These are phyloP conservation scores for Heliamphora exappendiculata DNA, from an alignment of 148 eudicot genomes.

Conservation along the genomic window DNA sequence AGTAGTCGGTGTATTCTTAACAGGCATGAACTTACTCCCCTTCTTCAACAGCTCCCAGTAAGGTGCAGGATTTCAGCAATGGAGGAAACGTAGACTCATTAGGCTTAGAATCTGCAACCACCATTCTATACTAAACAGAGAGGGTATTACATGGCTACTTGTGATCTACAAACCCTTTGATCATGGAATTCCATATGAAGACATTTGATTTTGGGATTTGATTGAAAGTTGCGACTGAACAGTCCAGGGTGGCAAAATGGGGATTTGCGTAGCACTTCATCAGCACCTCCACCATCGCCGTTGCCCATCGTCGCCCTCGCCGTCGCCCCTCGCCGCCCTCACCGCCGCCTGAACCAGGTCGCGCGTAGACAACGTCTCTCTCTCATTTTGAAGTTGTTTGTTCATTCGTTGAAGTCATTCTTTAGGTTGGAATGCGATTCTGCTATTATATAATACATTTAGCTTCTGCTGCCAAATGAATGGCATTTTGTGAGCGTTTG, in stretches of 20 bases:
- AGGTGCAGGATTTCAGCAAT: slow-evolving; percentile 30
- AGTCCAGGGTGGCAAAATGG: slow-evolving; percentile 8
- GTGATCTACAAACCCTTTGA: slow-evolving; percentile 27
- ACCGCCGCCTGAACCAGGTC: too few relatives aligned
- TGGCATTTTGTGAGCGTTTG: too few relatives aligned
- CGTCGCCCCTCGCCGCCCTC: too few relatives aligned
- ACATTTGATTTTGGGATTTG: slow-evolving; percentile 29
- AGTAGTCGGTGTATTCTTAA: too few relatives aligned
- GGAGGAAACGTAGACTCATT: slow-evolving; percentile 34
- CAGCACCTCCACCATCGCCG: too few relatives aligned
- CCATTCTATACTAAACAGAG: slow-evolving; percentile 9
- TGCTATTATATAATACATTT: too few relatives aligned
- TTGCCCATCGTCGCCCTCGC: too few relatives aligned
- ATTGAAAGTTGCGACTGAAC: slow-evolving; percentile 13
- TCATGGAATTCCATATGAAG: slow-evolving; percentile 28
- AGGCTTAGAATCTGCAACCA: slow-evolving; percentile 16
- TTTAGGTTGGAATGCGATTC: too few relatives aligned
- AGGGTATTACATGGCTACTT: slow-evolving; percentile 17
- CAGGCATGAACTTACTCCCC: slow-evolving; percentile 29
- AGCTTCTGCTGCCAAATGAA: too few relatives aligned
- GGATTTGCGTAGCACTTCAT: slow-evolving; percentile 24
- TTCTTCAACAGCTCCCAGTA: slow-evolving; percentile 14
- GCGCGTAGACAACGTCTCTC: too few relatives aligned
- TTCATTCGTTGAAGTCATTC: too few relatives aligned
- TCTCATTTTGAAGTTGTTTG: too few relatives aligned